Evolutionary conservation across 2,329 filamentous ascomycete species (phyloP), one percentile per base, ranked within the genome.

Genomic region (Penicillium nordicum): DNA sequence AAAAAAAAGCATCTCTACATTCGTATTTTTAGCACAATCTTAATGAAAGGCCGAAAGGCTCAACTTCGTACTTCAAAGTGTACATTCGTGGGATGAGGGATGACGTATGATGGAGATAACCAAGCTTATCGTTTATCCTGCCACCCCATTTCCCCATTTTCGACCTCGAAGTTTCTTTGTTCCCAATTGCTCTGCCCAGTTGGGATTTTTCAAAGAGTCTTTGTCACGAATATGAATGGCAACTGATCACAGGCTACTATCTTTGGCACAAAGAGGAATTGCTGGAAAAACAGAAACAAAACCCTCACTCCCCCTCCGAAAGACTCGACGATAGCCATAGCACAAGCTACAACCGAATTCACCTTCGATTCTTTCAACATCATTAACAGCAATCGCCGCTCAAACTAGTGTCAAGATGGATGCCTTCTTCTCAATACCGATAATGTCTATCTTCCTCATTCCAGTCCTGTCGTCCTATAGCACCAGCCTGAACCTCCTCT

Each of bases 401-500:
- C 32, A 45, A 38, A 38, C 21, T 40, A 25, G 7, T 37, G 11
- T 10, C 46, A 74, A 66, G 46, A 69, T 89, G 80, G 85, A 88
- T 67, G 74, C 89, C 6, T 45, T 72, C 16, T 62, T 73, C 48
- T 68, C 69, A 0, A 50, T 73, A 7, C 69, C 70, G 8, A 47
- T 71, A 10, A 57, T 72, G 7, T 68, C 66, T 1, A 37, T 72
- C 23, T 60, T 71, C 36, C 59, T 72, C 9, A 40, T 72, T 2
- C 70, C 69, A 5, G 61, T 64, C 11, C 43, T 85, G 56, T 82
- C 84, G 7, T 88, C 88, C 7, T 92, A 88, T 78, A 87, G 79
- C 41, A 93, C 91, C 1, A 92, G 87, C 1, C 79, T 96, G 61
- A 96, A 94, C 72, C 77, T 96, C 25, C 78, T 95, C 60, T 92